phyloP scores from a whole-genome alignment of 2,329 filamentous ascomycete genomes.

The Xylariaceae sp. region DNA sequence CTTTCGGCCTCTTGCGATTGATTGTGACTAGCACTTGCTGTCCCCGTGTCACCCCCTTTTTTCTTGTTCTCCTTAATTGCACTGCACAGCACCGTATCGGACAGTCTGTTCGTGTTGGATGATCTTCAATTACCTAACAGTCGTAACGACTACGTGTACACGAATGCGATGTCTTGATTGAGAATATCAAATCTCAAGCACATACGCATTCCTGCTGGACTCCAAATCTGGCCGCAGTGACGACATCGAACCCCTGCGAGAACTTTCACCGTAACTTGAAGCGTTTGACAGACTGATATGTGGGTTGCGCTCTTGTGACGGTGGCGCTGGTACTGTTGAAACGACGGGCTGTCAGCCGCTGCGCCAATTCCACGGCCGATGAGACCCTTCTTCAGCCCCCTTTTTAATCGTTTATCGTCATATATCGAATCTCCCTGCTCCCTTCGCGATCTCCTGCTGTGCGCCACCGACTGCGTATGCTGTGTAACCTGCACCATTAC shows the following conservation, averaged over 20 bases:
- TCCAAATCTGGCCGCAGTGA: constrained; percentile 13
- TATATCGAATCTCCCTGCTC: constrained; percentile 20
- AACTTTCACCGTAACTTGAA: background rate
- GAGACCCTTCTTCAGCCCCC: constrained; percentile 21
- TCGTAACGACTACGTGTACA: background rate
- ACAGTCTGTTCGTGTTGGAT: background rate
- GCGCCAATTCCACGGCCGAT: constrained; percentile 8
- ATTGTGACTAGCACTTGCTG: background rate
- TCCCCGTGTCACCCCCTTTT: background rate
- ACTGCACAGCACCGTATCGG: background rate
- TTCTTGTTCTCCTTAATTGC: background rate
- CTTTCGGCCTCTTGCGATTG: background rate
- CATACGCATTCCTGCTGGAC: constrained; percentile 4
- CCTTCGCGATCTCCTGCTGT: constrained; percentile 20
- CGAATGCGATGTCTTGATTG: constrained; percentile 13
- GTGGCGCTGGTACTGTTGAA: background rate
- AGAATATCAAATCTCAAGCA: constrained; percentile 1
- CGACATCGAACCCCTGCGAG: constrained; percentile 17
- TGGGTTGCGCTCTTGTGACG: background rate
- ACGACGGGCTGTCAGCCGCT: constrained; percentile 15
- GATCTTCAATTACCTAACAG: background rate
- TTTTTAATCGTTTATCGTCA: constrained; percentile 15
- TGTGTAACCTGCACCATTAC: constrained; percentile 13
- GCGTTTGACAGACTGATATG: background rate
- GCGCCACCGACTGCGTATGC: constrained; percentile 15